A percentile compares a stretch with the other conserved stretches of the same genome.
Evolutionary conservation across 768 basidiomycete genomes (phyloP).

Genomic region (Butyriboletus loyo): DNA sequence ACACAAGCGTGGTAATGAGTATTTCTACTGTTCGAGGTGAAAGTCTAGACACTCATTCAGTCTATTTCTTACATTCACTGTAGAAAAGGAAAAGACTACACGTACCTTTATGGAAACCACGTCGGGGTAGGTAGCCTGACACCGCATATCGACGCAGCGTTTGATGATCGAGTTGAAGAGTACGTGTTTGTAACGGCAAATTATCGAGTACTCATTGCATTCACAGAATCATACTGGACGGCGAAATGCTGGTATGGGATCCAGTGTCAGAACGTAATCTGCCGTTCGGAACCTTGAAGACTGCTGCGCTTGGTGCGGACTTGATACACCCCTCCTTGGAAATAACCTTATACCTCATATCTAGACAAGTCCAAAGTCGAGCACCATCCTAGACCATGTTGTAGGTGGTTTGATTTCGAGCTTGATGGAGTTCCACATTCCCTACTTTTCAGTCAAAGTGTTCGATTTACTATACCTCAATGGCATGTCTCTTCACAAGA

Average conservation of each 20-base stretch:
- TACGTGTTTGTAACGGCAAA: constrained; percentile 36
- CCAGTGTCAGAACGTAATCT: constrained; percentile 83
- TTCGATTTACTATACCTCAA: constrained; percentile 93
- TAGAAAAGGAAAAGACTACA: constrained; percentile 90
- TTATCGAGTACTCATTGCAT: constrained; percentile 4
- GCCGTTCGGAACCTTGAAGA: constrained; percentile 92
- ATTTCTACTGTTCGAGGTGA: constrained; percentile 89
- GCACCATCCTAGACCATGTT: constrained; percentile 83
- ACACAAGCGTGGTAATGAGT: constrained; percentile 89
- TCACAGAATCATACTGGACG: constrained; percentile 85
- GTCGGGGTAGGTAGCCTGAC: constrained; percentile 84
- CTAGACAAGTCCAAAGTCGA: constrained; percentile 70
- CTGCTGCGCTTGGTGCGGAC: constrained; percentile 77
- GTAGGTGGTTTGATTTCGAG: constrained; percentile 43
- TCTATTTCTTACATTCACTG: neutral
- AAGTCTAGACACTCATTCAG: neutral
- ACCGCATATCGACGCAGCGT: constrained; percentile 74
- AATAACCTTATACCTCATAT: neutral
- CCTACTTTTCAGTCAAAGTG: constrained; percentile 75
- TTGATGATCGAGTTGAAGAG: constrained; percentile 78
- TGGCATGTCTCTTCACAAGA: constrained; percentile 71
- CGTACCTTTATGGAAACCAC: constrained; percentile 87
- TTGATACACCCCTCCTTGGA: neutral
- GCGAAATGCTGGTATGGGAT: constrained; percentile 99
- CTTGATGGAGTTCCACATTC: neutral